Evolutionary conservation across 306 rosid genomes (phyloP).

Genomic region (Psophocarpus tetragonolobus): DNA sequence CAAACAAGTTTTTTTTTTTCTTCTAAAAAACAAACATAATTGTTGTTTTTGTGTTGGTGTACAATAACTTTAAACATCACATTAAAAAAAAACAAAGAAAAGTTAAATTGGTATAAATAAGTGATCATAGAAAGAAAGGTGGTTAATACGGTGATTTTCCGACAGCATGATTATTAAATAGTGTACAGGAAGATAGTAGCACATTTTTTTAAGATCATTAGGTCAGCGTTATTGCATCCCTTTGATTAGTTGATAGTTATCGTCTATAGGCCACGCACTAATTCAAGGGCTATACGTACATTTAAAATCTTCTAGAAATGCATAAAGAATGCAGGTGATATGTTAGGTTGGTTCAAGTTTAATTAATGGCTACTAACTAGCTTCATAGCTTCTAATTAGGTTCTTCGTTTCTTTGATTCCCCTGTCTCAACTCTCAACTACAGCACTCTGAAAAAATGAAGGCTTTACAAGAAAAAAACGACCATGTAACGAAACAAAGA

Average conservation of each 20-base stretch:
- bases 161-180: no score
- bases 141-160: no score
- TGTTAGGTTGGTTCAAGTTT: slow-evolving; percentile 19
- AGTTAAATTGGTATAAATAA: no score
- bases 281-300: not conserved
- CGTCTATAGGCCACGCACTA: not conserved
- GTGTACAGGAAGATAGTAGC: no score
- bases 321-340: slow-evolving; percentile 6
- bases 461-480: not conserved
- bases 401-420: not conserved
- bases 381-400: not conserved
- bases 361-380: slow-evolving; percentile 28
- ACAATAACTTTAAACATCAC: no score
- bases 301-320: slow-evolving; percentile 5
- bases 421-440: not conserved
- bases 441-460: not conserved
- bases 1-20: no score
- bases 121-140: no score
- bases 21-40: no score
- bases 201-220: not conserved
- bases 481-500: not conserved
- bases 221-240: slow-evolving; percentile 10
- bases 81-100: no score
- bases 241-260: slow-evolving; percentile 10
- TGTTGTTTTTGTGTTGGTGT: no score